Percentiles rank a stretch among this genome's conserved stretches.
phyloP scores from a whole-genome alignment of 352 stramenopile species.

The Saprolegnia parasitica region DNA sequence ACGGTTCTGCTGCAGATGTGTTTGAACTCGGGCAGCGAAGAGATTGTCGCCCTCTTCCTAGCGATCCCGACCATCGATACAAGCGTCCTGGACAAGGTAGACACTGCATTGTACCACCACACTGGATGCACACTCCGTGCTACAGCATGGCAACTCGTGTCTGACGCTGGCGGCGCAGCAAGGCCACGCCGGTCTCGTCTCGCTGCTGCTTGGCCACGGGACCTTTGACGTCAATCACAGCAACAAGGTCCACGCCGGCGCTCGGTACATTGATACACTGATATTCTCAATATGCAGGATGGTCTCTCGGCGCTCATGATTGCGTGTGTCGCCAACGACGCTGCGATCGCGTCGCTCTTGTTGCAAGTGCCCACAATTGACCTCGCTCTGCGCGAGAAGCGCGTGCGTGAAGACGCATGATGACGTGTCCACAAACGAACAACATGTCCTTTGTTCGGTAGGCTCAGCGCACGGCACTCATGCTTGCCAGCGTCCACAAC shows the following conservation, averaged over 20 bases:
- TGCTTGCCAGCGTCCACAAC: neutral
- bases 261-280: too few species aligned
- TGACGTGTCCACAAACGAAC: neutral
- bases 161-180: neutral
- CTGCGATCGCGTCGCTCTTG: neutral
- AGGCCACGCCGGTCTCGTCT: neutral
- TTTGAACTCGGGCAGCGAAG: neutral
- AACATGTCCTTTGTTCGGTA: neutral
- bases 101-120: neutral
- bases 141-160: neutral
- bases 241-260: neutral
- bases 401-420: neutral
- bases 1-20: neutral
- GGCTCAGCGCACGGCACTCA: neutral
- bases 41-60: neutral
- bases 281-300: neutral
- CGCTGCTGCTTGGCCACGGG: neutral
- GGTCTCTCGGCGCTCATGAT: neutral
- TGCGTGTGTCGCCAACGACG: neutral
- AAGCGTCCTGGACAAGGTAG: neutral
- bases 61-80: neutral
- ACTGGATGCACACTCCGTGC: neutral
- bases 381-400: neutral
- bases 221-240: neutral
- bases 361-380: neutral